Evolutionary conservation across 2,329 filamentous ascomycete genomes (phyloP), one percentile per base, ranked within the genome.

Genomic region (Aspergillus fischeri): DNA sequence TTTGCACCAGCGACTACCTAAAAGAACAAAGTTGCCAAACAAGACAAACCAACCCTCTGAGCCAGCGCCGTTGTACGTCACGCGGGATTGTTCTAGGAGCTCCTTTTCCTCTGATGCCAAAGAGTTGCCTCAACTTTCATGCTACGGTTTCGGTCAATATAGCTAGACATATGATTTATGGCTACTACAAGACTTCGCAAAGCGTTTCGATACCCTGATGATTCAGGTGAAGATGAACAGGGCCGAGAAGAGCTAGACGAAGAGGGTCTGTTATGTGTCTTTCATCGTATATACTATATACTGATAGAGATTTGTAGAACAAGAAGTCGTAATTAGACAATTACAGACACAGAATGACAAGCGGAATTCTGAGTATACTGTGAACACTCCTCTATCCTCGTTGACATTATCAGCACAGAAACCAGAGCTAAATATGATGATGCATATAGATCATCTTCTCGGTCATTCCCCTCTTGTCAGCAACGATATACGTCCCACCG

Each of bases 161-260:
- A 20, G 25, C 29, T 24, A 35, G 17, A 32, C 21, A 6, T 35
- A 17, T 25, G 11, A 32, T 21, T 10, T 51, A 81, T 82, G 80
- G 76, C 79, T 55, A 75, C 82, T 44, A 78, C 89, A 53, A 86
- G 89, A 61, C 78, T 94, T 48, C 87, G 92, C 67, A 88, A 83
- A 66, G 88, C 89, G 8, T 94, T 95, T 75, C 84, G 83, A 59
- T 94, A 93, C 75, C 88, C 88, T 4, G 75, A 78, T 56, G 85
- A 88, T 66, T 80, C 81, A 50, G 78, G 81, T 60, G 76, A 78
- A 48, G 77, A 78, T 44, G 79, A 82, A 38, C 79, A 82, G 70
- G 73, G 80, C 29, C 81, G 83, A 11, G 82, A 86, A 63, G 83
- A 86, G 55, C 78, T 94, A 59, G 91, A 94, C 70, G 89, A 92